Percentiles rank a stretch among this genome's conserved stretches.
Conservation (phyloP, 2,329 filamentous ascomycete genomes). For the Parafenestella ontariensis region DNA sequence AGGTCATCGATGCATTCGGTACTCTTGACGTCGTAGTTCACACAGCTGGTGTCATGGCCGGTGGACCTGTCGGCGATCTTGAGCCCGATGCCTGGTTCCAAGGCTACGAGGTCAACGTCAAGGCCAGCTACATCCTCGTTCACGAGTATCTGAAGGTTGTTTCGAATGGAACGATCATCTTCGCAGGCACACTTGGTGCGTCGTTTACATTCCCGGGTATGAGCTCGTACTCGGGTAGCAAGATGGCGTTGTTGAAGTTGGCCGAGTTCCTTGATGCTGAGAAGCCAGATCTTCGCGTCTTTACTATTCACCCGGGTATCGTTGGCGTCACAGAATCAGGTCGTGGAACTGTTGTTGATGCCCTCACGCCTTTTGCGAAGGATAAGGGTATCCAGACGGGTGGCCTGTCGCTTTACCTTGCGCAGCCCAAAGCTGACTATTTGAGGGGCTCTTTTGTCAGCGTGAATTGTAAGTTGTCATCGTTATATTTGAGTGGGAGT, state of each 20-base stretch:
- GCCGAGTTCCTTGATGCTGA: constrained; percentile 31
- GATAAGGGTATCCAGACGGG: constrained; percentile 27
- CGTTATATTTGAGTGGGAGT: background rate
- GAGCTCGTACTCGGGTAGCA: constrained; percentile 28
- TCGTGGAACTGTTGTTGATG: constrained; percentile 10
- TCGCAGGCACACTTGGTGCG: constrained; percentile 20
- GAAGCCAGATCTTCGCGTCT: constrained; percentile 27
- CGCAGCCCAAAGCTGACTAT: constrained; percentile 24
- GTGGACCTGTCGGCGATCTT: constrained; percentile 2
- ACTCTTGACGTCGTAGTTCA: constrained; percentile 27
- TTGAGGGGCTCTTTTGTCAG: constrained; percentile 24
- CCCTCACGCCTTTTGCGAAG: constrained; percentile 23
- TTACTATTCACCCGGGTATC: constrained; percentile 32
- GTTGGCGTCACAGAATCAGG: constrained; percentile 16
- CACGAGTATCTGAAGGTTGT: background rate
- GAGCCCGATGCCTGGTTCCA: constrained; percentile 14
- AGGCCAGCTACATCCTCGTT: background rate
- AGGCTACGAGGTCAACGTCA: constrained; percentile 27
- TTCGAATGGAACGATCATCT: constrained; percentile 24
- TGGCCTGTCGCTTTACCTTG: constrained; percentile 24
- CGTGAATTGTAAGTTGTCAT: constrained; percentile 30
- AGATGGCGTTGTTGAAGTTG: constrained; percentile 28
- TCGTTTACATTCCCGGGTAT: constrained; percentile 20
- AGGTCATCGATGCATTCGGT: constrained; percentile 14
- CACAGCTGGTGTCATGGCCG: constrained; percentile 16